A percentile compares a stretch with the other conserved stretches of the same genome.
phyloP scores from a whole-genome alignment of 495 filamentous ascomycete genomes.

The Chaetomium cochliodes region DNA sequence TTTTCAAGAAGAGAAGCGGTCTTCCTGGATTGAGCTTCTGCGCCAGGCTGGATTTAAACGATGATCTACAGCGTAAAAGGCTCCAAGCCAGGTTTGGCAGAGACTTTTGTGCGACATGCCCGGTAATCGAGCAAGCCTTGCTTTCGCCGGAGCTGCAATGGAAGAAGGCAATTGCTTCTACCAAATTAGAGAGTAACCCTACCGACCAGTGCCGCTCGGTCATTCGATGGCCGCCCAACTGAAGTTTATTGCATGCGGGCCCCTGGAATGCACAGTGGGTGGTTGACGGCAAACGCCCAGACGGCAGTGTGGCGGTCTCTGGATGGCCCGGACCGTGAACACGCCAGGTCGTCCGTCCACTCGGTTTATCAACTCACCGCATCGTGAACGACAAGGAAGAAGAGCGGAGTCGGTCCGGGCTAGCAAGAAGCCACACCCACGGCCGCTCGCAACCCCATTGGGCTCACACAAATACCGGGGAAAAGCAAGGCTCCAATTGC shows the following conservation, averaged over 20 bases:
- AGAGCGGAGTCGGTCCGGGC: neutral
- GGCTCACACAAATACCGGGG: neutral
- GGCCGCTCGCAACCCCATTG: neutral
- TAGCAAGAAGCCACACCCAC: neutral
- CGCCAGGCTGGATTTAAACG: neutral
- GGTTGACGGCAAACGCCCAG: slow-evolving; percentile 24
- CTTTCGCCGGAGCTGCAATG: neutral
- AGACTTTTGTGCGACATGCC: slow-evolving; percentile 3
- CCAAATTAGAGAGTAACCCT: slow-evolving; percentile 1
- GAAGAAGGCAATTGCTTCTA: slow-evolving; percentile 9
- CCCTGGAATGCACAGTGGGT: neutral
- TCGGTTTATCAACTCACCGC: slow-evolving; percentile 13
- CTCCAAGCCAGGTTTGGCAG: neutral
- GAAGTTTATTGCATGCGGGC: slow-evolving; percentile 15
- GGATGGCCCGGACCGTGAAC: slow-evolving; percentile 19
- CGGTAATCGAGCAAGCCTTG: neutral
- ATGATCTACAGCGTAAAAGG: neutral
- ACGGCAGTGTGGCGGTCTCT: slow-evolving; percentile 31
- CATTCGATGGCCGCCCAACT: slow-evolving; percentile 3
- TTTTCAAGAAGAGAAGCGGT: neutral
- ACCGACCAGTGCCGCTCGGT: neutral
- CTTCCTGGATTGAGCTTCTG: neutral
- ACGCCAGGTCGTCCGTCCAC: neutral
- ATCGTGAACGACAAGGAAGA: neutral
- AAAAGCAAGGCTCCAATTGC: slow-evolving; percentile 1